Base-by-base conservation (phyloP, 495 filamentous ascomycete species). In the Talaromyces thailandensis region DNA sequence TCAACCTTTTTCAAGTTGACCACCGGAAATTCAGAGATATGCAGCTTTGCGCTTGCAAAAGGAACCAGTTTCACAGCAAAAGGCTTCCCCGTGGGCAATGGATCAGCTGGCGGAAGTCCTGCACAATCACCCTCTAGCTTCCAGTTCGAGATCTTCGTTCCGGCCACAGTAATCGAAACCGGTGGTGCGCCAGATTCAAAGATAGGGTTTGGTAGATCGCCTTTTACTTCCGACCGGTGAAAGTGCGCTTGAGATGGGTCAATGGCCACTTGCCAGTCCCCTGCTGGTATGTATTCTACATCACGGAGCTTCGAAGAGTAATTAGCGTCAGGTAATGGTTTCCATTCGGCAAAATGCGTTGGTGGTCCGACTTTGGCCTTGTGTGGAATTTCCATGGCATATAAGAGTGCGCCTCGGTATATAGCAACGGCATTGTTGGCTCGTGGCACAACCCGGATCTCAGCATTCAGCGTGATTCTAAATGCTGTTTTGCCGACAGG, bases 111-210 rank as follows among this genome's bases (percentile, higher is more conserved):
- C 21, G 80, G 74, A 31, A 70, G 75, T 7, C 79, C 75, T 6
- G 84, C 80, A 29, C 78, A 68, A 28, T 76, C 77, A 11, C 69
- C 69, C 26, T 73, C 70, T 18, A 83, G n/a, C 0, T 67, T 69
- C 84, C 84, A 86, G n/a, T 74, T 76, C 58, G 85, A 81, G 68
- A 80, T 67, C 65, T 81, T 84, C 2, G 71, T 83, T 58, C 69
- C 68, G 0, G 75, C 83, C 6, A 77, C 76, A n/a, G 84, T 77
- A 1, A 73, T 71, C 0, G 81, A 79, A 0, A 61, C 59, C 1
- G 59, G 59, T 28, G 81, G 73, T 0, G 70, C 76, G 16, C 75
- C 79, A 40, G 77, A 75, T 12, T 71, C 76, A 62, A 78, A 86
- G 4, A 82, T 69, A 2, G 82, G 82, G 45, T 76, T 78, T 3